A percentile compares a stretch with the other conserved stretches of the same genome.
Evolutionary conservation across 148 eudicot species (phyloP).

Genomic region (Bassia scoparia): DNA sequence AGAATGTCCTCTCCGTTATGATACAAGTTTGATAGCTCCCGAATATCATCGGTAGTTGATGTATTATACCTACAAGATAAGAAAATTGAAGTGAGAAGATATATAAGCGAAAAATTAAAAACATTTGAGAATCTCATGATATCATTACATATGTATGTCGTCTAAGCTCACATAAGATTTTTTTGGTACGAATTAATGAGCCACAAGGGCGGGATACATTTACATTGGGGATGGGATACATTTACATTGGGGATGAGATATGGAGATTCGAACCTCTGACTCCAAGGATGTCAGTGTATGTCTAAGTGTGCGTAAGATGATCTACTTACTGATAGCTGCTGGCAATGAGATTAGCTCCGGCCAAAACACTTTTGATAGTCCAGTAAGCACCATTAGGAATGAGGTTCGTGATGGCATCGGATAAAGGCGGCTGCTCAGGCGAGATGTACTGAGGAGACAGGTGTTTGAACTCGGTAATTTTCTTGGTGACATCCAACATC

Average conservation of each 20-base stretch:
- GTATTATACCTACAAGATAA: slow-evolving; percentile 42
- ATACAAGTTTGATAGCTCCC: slow-evolving; percentile 87
- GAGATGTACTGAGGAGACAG: slow-evolving; percentile 70
- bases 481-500: slow-evolving; percentile 59
- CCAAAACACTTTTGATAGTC: slow-evolving; percentile 82
- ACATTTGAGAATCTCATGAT: neutral
- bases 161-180: no score
- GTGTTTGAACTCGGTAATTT: slow-evolving; percentile 51
- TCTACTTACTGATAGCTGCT: no score
- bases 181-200: no score
- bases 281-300: no score
- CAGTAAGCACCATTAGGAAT: slow-evolving; percentile 91
- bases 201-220: no score
- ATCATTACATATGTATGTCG: neutral
- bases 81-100: neutral
- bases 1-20: slow-evolving; percentile 72
- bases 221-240: no score
- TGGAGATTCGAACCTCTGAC: no score
- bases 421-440: slow-evolving; percentile 58
- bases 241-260: no score
- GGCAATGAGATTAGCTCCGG: slow-evolving; percentile 55
- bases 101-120: neutral
- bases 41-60: slow-evolving; percentile 79
- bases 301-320: no score
- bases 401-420: slow-evolving; percentile 43